phyloP scores from a whole-genome alignment of 352 stramenopile genomes.

The Phytophthora ohioensis region DNA sequence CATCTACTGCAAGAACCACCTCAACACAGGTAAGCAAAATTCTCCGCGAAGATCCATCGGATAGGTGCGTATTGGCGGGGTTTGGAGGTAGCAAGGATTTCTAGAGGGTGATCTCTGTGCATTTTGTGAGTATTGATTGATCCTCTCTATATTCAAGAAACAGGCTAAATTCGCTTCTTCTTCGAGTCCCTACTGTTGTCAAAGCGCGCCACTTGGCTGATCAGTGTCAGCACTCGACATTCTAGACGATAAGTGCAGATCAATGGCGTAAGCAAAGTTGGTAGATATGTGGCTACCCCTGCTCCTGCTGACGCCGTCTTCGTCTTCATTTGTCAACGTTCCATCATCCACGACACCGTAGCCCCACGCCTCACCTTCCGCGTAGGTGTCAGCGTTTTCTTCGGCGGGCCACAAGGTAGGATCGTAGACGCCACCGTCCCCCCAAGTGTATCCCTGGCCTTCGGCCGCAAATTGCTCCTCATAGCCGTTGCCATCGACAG shows the following conservation, averaged over 20 bases:
- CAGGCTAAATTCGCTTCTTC: constrained; percentile 31
- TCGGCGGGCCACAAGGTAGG: constrained; percentile 23
- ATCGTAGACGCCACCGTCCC: constrained; percentile 21
- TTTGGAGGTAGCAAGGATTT: constrained; percentile 17
- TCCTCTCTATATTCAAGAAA: constrained; percentile 41
- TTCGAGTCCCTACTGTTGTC: constrained; percentile 23
- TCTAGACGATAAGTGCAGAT: constrained; percentile 43
- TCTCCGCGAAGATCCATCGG: background rate
- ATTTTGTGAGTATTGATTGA: constrained; percentile 37
- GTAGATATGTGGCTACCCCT: constrained; percentile 44
- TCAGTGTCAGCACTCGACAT: constrained; percentile 24
- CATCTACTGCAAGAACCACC: background rate
- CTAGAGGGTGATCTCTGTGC: constrained; percentile 1
- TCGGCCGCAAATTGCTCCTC: constrained; percentile 9
- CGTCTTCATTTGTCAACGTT: constrained; percentile 19
- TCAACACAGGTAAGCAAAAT: constrained; percentile 1
- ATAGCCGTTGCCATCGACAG: background rate
- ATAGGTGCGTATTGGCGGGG: constrained; percentile 24
- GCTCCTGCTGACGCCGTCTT: constrained; percentile 1
- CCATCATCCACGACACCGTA: constrained; percentile 19
- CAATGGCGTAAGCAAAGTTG: constrained; percentile 65
- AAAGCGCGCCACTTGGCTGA: constrained; percentile 31
- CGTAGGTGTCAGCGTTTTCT: constrained; percentile 8
- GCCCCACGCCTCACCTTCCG: constrained; percentile 25
- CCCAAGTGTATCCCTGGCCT: constrained; percentile 8